These are phyloP conservation scores for Protea cynaroides DNA, from an alignment of 164 flowering plant genomes.

Conservation along the genomic window DNA sequence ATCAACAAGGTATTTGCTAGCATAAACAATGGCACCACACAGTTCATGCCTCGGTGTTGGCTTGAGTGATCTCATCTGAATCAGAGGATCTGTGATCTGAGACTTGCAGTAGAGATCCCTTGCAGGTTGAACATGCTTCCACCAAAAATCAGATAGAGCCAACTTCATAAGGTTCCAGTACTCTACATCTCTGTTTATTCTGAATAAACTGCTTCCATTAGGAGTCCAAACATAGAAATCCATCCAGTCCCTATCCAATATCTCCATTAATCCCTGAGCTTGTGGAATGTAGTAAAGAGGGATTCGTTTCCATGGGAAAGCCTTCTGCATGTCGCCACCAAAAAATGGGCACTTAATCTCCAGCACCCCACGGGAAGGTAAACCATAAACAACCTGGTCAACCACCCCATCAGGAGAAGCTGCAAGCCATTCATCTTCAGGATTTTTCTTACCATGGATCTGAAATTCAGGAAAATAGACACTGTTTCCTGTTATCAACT, in stretches of 20 bases:
- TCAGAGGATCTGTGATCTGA: slow-evolving; percentile 33
- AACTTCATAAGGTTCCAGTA: slow-evolving; percentile 46
- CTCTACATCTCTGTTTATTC: slow-evolving; percentile 37
- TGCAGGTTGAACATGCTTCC: slow-evolving; percentile 62
- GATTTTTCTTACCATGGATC: slow-evolving; percentile 27
- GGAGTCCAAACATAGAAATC: slow-evolving; percentile 68
- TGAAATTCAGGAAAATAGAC: slow-evolving; percentile 42
- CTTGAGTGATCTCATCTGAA: slow-evolving; percentile 25
- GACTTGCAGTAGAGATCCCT: slow-evolving; percentile 30
- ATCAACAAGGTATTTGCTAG: slow-evolving; percentile 39
- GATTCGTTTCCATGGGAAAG: slow-evolving; percentile 47
- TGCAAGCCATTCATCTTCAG: slow-evolving; percentile 49
- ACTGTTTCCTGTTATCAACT: slow-evolving; percentile 44
- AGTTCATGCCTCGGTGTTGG: slow-evolving; percentile 42
- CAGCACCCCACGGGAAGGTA: slow-evolving; percentile 46
- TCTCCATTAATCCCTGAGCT: slow-evolving; percentile 75
- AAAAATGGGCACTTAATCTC: slow-evolving; percentile 64
- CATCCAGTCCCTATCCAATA: slow-evolving; percentile 67
- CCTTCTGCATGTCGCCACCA: slow-evolving; percentile 35
- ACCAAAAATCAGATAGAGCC: slow-evolving; percentile 68
- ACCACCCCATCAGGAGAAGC: slow-evolving; percentile 69
- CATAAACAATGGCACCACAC: slow-evolving; percentile 28
- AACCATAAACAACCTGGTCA: slow-evolving; percentile 26
- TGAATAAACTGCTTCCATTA: slow-evolving; percentile 60
- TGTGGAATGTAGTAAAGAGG: slow-evolving; percentile 61